These are phyloP conservation scores for Tolypocladium pustulatum DNA, from an alignment of 2,329 filamentous ascomycete species.

Conservation along the genomic window DNA sequence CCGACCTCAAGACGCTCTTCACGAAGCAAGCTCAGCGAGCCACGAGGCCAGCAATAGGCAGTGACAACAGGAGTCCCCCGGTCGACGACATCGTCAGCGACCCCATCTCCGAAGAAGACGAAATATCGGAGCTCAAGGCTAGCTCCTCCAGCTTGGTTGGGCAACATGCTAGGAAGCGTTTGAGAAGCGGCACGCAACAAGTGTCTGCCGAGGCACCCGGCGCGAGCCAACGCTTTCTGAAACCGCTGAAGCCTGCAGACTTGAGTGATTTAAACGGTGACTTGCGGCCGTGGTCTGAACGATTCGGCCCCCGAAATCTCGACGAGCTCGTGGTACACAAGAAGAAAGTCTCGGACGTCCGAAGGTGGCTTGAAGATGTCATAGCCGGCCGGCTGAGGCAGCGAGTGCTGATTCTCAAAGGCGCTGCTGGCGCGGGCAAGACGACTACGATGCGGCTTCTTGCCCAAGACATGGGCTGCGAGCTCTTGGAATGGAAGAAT, in stretches of 20 bases:
- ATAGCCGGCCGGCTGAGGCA: slow-evolving; percentile 55
- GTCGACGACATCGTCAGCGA: slow-evolving; percentile 43
- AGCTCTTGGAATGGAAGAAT: slow-evolving; percentile 86
- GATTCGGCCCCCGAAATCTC: slow-evolving; percentile 63
- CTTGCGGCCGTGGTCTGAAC: slow-evolving; percentile 74
- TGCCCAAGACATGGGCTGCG: slow-evolving; percentile 63
- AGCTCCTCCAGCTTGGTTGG: slow-evolving; percentile 44
- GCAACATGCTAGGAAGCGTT: slow-evolving; percentile 43
- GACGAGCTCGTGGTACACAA: slow-evolving; percentile 91
- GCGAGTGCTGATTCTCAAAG: slow-evolving; percentile 75
- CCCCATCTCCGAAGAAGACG: slow-evolving; percentile 51
- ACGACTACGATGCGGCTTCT: slow-evolving; percentile 77
- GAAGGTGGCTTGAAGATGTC: slow-evolving; percentile 69
- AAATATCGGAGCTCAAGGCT: slow-evolving; percentile 39
- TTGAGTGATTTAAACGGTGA: slow-evolving; percentile 35
- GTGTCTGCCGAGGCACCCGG: slow-evolving; percentile 12
- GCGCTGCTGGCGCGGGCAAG: slow-evolving; percentile 84
- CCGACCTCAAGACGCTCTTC: slow-evolving; percentile 48
- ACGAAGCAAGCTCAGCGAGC: slow-evolving; percentile 48
- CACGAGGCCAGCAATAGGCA: slow-evolving; percentile 19
- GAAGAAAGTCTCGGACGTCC: slow-evolving; percentile 82
- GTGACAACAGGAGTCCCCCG: slow-evolving; percentile 16
- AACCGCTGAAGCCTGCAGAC: slow-evolving; percentile 23
- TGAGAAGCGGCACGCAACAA: slow-evolving; percentile 24
- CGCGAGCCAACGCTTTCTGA: slow-evolving; percentile 42